These are phyloP conservation scores for Myxozyma neotropica DNA, from an alignment of 805 yeast species.

Conservation along the genomic window DNA sequence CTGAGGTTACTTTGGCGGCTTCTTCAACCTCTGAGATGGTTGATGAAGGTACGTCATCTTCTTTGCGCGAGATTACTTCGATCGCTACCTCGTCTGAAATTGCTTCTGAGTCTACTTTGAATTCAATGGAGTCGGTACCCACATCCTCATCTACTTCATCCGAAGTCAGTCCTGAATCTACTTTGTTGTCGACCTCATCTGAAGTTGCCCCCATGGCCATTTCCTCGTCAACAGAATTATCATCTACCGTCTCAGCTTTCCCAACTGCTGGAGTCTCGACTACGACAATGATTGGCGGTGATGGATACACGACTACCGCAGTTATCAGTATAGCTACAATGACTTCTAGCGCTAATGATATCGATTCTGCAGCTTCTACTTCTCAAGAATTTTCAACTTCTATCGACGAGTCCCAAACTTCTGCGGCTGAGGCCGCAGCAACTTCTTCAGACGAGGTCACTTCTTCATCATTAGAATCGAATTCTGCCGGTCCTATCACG, in stretches of 20 bases:
- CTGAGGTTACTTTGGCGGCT: not conserved
- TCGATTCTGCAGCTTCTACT: not conserved
- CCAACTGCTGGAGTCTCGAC: slow-evolving; percentile 9
- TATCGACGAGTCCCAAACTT: too few species aligned
- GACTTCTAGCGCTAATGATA: not conserved
- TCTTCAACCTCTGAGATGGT: too few species aligned
- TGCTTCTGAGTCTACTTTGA: too few species aligned
- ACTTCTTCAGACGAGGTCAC: not conserved
- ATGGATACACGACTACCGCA: slow-evolving; percentile 6
- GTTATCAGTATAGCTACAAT: slow-evolving; percentile 5
- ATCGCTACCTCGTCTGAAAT: too few species aligned
- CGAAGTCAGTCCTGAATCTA: too few species aligned
- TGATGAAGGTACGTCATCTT: slow-evolving; percentile 1
- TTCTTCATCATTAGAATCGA: not conserved
- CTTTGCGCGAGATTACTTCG: too few species aligned
- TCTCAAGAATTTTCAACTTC: not conserved
- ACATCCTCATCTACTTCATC: not conserved
- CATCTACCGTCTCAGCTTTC: not conserved
- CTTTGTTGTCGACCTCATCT: not conserved
- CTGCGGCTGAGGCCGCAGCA: not conserved
- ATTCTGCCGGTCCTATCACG: not conserved
- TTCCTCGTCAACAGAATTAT: not conserved
- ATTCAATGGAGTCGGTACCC: not conserved
- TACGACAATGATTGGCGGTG: slow-evolving; percentile 2
- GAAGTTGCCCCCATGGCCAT: not conserved